Base-by-base conservation (phyloP, 805 yeast species). In the Candida coquimbonensis region DNA sequence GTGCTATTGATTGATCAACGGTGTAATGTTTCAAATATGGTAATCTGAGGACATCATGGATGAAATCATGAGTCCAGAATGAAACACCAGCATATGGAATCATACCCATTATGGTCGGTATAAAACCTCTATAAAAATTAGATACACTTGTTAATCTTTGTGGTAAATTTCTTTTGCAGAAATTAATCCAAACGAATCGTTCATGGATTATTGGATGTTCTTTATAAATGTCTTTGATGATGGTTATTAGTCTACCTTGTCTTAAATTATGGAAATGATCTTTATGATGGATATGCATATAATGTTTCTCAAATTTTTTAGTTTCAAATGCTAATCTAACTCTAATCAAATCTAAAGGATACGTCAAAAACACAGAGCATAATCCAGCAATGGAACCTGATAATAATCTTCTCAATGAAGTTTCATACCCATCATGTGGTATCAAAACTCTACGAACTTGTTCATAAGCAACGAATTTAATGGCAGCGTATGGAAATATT, bases 21-120 rank as follows among this genome's bases (percentile, higher is more conserved):
- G 88, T 75, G 53, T 78, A 77, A 13, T 68, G 65, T 2, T 81
- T 70, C 7, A 90, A 62, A 12, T 59, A 44, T 12, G 72, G 70
- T n/a, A 83, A 71, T 50, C 96, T 72, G 59, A 93, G 78, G 2
- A 90, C 57, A 65, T 93, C 99, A 65, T 91, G 98, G 47, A 90
- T 72, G 46, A 81, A 62, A 67, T 93, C 99, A 65, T 93, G 98
- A 5, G 96, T 86, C 67, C 89, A 86, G 59, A 93, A 93, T 4
- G 96, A 87, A 4, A 91, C 97, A 11, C 99, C 99, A 1, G 99
- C 99, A 62, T 93, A 93, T 1, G 99, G 99, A 21, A 93, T 73
- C 95, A 93, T 90, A 11, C 99, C 99, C 36, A 90, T 57, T 39
- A 93, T 81, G 0, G 99, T 93, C 17, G 99, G 96, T 8, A 85